Evolutionary conservation across 345 rosid species (phyloP).

Genomic region (Populus alba): DNA sequence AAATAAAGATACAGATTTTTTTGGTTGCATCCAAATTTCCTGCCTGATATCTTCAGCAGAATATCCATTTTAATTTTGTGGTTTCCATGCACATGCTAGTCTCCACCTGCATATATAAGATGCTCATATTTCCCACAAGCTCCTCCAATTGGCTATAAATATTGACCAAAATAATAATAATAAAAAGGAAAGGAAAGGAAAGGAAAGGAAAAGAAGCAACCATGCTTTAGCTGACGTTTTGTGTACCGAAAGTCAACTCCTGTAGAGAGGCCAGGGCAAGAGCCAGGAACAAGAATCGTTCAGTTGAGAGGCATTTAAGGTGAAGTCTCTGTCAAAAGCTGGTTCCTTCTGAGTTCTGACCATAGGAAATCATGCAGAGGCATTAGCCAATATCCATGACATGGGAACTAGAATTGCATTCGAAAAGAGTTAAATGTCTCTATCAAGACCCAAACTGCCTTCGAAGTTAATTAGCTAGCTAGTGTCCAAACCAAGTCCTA

Average conservation of each 20-base stretch:
- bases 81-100: background rate
- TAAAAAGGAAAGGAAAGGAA: too few species aligned
- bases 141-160: background rate
- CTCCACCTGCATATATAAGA: background rate
- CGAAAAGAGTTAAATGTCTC: background rate
- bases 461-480: slow-evolving; percentile 4
- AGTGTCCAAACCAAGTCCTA: background rate
- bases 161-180: background rate
- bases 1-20: background rate
- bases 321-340: background rate
- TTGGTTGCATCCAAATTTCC: background rate
- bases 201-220: background rate
- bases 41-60: background rate
- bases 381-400: background rate
- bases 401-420: background rate
- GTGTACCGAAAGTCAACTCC: background rate
- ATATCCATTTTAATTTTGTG: background rate
- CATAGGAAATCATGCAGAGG: background rate
- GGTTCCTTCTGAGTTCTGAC: background rate
- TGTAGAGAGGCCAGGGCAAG: background rate
- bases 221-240: background rate
- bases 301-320: background rate
- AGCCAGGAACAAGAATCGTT: background rate
- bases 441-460: background rate
- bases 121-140: background rate